A percentile compares a stretch with the other conserved stretches of the same genome.
phyloP scores from a whole-genome alignment of 192 early-diverging fungal species.

The Spinellus fusiger region DNA sequence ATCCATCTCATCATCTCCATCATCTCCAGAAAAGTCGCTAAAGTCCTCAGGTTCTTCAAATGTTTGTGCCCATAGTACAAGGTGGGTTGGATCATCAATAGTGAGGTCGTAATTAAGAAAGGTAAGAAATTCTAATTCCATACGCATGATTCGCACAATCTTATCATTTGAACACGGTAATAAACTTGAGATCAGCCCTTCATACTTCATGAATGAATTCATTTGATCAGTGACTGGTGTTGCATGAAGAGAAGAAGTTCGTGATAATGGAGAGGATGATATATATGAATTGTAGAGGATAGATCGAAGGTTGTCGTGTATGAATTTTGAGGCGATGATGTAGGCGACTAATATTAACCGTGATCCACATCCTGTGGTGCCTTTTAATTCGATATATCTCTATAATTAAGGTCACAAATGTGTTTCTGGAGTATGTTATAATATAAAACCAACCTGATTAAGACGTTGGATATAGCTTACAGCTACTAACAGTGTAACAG shows the following conservation, averaged over 20 bases:
- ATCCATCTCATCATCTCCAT: constrained; percentile 10
- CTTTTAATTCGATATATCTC: constrained; percentile 39
- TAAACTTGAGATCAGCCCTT: too few species aligned
- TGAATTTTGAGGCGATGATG: constrained; percentile 42
- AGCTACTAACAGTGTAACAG: constrained; percentile 41
- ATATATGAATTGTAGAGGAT: constrained; percentile 8
- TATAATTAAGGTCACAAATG: constrained; percentile 6
- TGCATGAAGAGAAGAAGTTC: neutral
- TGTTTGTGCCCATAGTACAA: constrained; percentile 8
- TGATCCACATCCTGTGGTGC: constrained; percentile 39
- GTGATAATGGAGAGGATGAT: neutral
- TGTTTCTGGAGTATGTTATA: neutral
- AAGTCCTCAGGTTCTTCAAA: constrained; percentile 1
- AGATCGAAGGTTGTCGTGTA: constrained; percentile 25
- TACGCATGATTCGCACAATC: constrained; percentile 31
- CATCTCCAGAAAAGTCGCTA: constrained; percentile 1
- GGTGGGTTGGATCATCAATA: neutral
- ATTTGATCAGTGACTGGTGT: neutral
- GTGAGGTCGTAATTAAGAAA: constrained; percentile 41
- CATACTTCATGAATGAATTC: neutral
- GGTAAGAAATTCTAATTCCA: constrained; percentile 47
- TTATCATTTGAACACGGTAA: neutral
- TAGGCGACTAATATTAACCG: constrained; percentile 45
- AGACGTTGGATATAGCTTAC: constrained; percentile 44
- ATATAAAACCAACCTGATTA: constrained; percentile 16